Conservation (phyloP, 345 rosid species). For the Eucalyptus grandis region DNA sequence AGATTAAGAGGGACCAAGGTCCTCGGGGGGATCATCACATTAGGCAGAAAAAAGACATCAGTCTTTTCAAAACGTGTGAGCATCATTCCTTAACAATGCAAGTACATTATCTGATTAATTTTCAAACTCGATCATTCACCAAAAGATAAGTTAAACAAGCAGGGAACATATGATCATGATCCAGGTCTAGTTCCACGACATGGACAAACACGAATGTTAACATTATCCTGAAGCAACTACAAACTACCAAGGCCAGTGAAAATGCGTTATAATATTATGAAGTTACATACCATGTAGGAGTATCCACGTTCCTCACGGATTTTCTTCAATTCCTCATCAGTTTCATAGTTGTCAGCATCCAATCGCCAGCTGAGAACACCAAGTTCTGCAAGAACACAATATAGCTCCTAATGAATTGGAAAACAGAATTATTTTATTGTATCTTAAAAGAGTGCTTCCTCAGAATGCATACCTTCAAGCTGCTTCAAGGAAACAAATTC, state of each 20-base stretch:
- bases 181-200: neutral
- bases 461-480: constrained; percentile 40
- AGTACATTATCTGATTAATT: neutral
- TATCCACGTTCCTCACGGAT: constrained; percentile 82
- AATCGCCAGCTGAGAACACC: constrained; percentile 89
- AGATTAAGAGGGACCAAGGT: neutral
- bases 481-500: constrained; percentile 70
- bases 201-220: neutral
- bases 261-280: neutral
- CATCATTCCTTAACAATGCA: neutral
- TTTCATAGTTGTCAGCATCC: constrained; percentile 88
- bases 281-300: constrained; percentile 68
- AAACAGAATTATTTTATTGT: neutral
- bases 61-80: neutral
- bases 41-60: neutral
- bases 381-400: constrained; percentile 29
- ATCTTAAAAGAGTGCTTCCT: neutral
- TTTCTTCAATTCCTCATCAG: constrained; percentile 80
- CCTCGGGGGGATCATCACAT: neutral
- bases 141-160: neutral
- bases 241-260: neutral
- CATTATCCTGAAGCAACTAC: neutral
- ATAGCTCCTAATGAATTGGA: neutral
- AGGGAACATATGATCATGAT: neutral
- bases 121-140: neutral